Percentiles rank a stretch among this genome's conserved stretches.
Evolutionary conservation across 164 flowering plant genomes (phyloP).

Genomic region (Warburgia ugandensis): DNA sequence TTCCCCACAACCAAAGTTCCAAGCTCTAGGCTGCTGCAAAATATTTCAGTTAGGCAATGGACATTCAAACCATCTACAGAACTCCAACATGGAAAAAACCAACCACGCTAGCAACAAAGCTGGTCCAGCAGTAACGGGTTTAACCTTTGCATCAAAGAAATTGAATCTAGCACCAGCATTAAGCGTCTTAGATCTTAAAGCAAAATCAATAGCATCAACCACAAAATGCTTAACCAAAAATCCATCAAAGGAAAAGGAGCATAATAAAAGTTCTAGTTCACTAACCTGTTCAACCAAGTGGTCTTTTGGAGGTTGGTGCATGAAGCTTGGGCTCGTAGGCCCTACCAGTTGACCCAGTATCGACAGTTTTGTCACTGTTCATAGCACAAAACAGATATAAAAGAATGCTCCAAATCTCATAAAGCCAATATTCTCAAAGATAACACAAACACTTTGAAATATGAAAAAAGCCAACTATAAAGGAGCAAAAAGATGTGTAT

Average conservation of each 20-base stretch:
- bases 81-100: not conserved
- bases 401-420: not conserved
- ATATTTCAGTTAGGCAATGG: not conserved
- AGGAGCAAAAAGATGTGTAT: not conserved
- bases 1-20: too few species aligned
- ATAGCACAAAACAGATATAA: not conserved
- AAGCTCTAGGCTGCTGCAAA: too few species aligned
- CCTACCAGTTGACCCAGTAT: conserved; percentile 31
- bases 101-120: not conserved
- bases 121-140: not conserved
- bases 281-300: conserved; percentile 73
- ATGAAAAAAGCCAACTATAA: not conserved
- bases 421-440: not conserved
- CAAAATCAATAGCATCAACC: not conserved
- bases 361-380: conserved; percentile 44
- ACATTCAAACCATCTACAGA: not conserved
- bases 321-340: conserved; percentile 25
- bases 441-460: not conserved
- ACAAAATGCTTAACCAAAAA: not conserved
- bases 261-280: not conserved
- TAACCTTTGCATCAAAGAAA: not conserved
- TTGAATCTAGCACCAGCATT: not conserved
- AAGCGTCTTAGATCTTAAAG: not conserved
- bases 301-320: conserved; percentile 65
- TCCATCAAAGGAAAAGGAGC: not conserved